Base-by-base conservation (phyloP, 1,139 yeast genomes). In the Ashbya aceris region DNA sequence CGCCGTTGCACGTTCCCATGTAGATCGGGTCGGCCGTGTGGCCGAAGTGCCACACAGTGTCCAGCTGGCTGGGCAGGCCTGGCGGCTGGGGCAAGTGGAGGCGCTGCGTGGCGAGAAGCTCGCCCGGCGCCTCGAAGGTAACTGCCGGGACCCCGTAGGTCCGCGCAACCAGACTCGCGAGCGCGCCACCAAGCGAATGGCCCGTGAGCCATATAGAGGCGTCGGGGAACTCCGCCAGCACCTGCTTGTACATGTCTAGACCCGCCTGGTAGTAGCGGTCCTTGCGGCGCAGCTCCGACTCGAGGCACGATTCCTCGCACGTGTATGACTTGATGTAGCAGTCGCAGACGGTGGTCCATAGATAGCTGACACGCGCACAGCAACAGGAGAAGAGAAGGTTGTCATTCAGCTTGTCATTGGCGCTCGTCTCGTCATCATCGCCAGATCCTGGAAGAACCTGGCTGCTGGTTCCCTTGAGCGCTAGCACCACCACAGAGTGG, bases 1-100 rank as follows among this genome's bases (percentile, higher is more conserved):
- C 95, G 4, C 99, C 99, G 57, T 85, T 87, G 61, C 98, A 91
- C 6, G 86, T 89, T 0, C 99, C 99, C 94, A 89, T 83, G 56
- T 72, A 91, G 5, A 91, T 84, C 1, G 99, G 99, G 60, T 91
- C 99, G 0, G 96, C 98, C 1, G 95, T 91, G 60, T 91, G 91
- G 6, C 98, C 98, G 59, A 91, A 67, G 59, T 93, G 96, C 94
- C 95, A 91, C 13, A 93, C 75, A 51, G 86, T 82, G 55, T 89
- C 96, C 62, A 76, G 68, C 56, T 80, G 75, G 12, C 70, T 66
- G 0, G 97, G 95, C 13, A 86, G 62, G 1, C 96, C 96, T 0
- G 98, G 98, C 1, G 96, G 95, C 64, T 75, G 74, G 0, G 99
- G 99, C 44, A 91, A 70, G 64, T 89, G 97, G 37, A 91, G 68